Evolutionary conservation across 495 filamentous ascomycete species (phyloP), one percentile per base, ranked within the genome.

Genomic region (Penicillium herquei): DNA sequence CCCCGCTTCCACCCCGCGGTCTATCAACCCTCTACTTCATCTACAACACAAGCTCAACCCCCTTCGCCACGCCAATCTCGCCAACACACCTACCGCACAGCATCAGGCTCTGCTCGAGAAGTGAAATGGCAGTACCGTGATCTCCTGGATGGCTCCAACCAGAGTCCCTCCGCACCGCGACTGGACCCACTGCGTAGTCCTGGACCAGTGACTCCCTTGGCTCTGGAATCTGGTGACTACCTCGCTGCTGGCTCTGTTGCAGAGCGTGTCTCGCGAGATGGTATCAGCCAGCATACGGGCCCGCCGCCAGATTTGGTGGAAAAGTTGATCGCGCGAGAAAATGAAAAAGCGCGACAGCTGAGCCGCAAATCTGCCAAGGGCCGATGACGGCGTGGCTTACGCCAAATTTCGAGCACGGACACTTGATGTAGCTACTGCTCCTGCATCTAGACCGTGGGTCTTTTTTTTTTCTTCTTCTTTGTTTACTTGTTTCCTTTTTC

Each of bases 141-240:
- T 7, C 49, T 71, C 0, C 49, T 72, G 12, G 74, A 73, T n/a
- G 63, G 62, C 13, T 41, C 63, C 45, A 70, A 57, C 54, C 78
- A 64, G 61, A 71, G 56, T 78, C 87, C 35, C n/a, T 72, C 73
- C 10, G 85, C 85, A 17, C 90, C 90, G 7, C 74, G 83, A 14
- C 65, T 94, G 34, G 75, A 75, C 21, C 90, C 90, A 2, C 75
- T 88, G 3, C 81, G 82, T n/a, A 90, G 87, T 42, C 88, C 89
- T 1, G 88, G 88, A 0, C 87, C 88, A 0, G 87, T 92, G 39
- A 92, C 90, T 2, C 89, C 90, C 0, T 78, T 94, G 66, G 81
- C 82, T 3, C 68, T 94, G 31, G 88, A 91, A 7, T 61, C 74
- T 7, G 73, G 76, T 37, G 76, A 80, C 39, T 87, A 85, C 37